phyloP scores from a whole-genome alignment of 2,329 filamentous ascomycete species.

The Scleromitrula shiraiana region DNA sequence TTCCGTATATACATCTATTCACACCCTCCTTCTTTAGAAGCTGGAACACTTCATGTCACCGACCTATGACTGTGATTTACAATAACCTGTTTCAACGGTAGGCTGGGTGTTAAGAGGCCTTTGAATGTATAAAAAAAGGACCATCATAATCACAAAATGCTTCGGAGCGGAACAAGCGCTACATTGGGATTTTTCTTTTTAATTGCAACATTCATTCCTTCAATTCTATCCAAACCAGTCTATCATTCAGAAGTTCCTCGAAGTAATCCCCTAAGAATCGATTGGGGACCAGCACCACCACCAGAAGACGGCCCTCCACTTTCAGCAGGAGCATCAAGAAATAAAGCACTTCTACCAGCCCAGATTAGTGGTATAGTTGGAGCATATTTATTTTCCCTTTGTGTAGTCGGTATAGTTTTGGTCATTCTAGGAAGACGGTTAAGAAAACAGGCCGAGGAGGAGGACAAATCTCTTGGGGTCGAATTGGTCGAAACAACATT shows the following conservation, averaged over 20 bases:
- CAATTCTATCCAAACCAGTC: background rate
- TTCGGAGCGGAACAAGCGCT: slow-evolving; percentile 1
- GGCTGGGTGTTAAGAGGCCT: background rate
- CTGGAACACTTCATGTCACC: slow-evolving; percentile 3
- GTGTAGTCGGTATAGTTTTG: slow-evolving; percentile 62
- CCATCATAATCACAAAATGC: slow-evolving; percentile 7
- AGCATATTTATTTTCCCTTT: slow-evolving; percentile 70
- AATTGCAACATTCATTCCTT: background rate
- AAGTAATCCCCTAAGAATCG: slow-evolving; percentile 30
- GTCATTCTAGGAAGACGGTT: slow-evolving; percentile 52
- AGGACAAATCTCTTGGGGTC: slow-evolving; percentile 23
- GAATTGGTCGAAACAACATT: slow-evolving; percentile 28
- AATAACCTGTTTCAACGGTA: slow-evolving; percentile 2
- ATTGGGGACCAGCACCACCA: slow-evolving; percentile 48
- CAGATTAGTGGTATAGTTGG: slow-evolving; percentile 80
- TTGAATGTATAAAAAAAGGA: slow-evolving; percentile 7
- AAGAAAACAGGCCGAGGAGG: slow-evolving; percentile 26
- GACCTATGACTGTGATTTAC: background rate
- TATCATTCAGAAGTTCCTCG: background rate
- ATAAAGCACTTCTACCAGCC: slow-evolving; percentile 61
- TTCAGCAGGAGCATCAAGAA: slow-evolving; percentile 49
- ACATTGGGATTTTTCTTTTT: background rate
- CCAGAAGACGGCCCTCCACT: slow-evolving; percentile 53
- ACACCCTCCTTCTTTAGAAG: background rate
- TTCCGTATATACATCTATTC: slow-evolving; percentile 7